A percentile compares a stretch with the other conserved stretches of the same genome.
Evolutionary conservation across 306 rosid genomes (phyloP).

Genomic region (Aeschynomene evenia): DNA sequence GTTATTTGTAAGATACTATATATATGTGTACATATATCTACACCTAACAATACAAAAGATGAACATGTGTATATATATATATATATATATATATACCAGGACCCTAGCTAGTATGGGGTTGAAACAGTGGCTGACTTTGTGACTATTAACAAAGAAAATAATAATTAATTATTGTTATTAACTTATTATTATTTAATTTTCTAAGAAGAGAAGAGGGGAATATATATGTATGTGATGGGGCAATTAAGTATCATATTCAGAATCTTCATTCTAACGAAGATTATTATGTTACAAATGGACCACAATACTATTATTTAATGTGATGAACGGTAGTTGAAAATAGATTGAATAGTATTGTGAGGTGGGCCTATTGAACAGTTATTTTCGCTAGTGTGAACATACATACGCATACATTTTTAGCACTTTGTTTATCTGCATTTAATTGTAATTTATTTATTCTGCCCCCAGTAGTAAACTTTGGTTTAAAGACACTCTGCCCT

Average conservation of each 20-base stretch:
- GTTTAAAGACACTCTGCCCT: background rate
- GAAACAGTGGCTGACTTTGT: background rate
- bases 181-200: background rate
- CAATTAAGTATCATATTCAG: background rate
- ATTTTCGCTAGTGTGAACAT: constrained; percentile 27
- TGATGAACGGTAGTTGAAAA: constrained; percentile 29
- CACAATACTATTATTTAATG: constrained; percentile 35
- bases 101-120: background rate
- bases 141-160: background rate
- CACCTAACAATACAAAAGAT: too few species aligned
- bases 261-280: constrained; percentile 17
- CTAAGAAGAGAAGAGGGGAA: background rate
- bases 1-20: too few species aligned
- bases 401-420: background rate
- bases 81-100: too few species aligned
- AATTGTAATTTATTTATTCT: background rate
- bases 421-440: background rate
- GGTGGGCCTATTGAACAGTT: constrained; percentile 5
- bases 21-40: too few species aligned
- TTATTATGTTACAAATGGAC: constrained; percentile 27
- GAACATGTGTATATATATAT: too few species aligned
- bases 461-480: background rate
- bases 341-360: background rate
- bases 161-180: too few species aligned
- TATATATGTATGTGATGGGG: background rate